These are phyloP conservation scores for Apiotrichum laibachii DNA, from an alignment of 1,284 basidiomycete species.

Conservation along the genomic window DNA sequence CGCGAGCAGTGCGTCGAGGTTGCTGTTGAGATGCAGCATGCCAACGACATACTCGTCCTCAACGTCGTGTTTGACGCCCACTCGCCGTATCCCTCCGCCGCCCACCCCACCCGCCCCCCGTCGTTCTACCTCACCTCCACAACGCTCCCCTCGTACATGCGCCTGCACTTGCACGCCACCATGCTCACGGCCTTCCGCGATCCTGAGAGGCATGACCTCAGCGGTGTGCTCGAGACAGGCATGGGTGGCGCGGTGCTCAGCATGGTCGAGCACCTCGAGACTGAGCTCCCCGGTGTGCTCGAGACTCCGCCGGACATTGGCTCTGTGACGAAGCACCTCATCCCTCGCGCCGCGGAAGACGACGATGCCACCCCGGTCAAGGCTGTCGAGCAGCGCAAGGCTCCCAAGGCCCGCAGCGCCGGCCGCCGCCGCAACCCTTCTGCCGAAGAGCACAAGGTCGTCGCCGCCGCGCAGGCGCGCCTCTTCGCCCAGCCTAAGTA, in stretches of 20 bases:
- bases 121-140: conserved; percentile 72
- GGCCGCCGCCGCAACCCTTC: conserved; percentile 55
- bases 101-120: conserved; percentile 58
- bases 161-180: conserved; percentile 73
- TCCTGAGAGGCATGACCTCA: conserved; percentile 54
- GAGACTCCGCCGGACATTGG: conserved; percentile 69
- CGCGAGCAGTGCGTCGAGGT: conserved; percentile 51
- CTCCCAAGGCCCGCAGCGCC: not conserved
- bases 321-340: conserved; percentile 62
- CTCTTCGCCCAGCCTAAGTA: conserved; percentile 59
- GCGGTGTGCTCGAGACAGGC: conserved; percentile 61
- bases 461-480: conserved; percentile 54
- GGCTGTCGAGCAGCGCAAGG: conserved; percentile 4
- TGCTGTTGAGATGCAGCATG: conserved; percentile 59
- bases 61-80: conserved; percentile 63
- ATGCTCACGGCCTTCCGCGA: conserved; percentile 60
- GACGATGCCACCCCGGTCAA: conserved; percentile 16
- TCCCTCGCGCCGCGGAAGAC: conserved; percentile 52
- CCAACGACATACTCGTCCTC: conserved; percentile 57
- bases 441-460: conserved; percentile 59
- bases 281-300: conserved; percentile 64
- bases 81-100: conserved; percentile 59
- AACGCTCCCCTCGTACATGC: conserved; percentile 74
- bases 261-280: conserved; percentile 71
- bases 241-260: conserved; percentile 72